Base-by-base conservation (phyloP, 768 basidiomycete species). In the Russula virescens region DNA sequence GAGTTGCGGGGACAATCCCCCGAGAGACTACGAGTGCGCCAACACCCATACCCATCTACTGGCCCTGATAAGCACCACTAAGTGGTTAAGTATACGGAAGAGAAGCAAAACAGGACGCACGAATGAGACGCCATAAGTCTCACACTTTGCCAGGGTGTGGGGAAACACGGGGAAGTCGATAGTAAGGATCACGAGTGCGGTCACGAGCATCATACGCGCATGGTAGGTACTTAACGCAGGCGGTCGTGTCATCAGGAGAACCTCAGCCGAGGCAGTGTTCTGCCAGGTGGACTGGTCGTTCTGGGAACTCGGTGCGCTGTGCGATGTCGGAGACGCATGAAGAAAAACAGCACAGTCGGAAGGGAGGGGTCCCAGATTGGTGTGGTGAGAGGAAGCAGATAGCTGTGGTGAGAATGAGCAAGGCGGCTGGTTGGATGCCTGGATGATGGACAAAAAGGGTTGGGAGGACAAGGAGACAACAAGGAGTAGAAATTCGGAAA, bases 1-100 rank as follows among this genome's bases (percentile, higher is more conserved):
- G 88, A 43, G 88, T 85, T 0, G 91, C 88, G 21, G 93, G 93
- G 5, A 94, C 85, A 49, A 99, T 74, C 21, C 96, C 96, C 71
- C 95, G 89, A 0, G 95, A 94, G 72, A 96, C 98, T 13, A 98
- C 91, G 67, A 99, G 98, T 1, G 94, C 94, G 18, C 96, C 96
- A 2, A 98, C 95, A 9, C 96, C 96, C 11, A 94, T 74, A 70
- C 98, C 96, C 96, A 98, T 99, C 96, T 98, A 63, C 43, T 40
- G 14, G 57, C 45, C 10, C 21, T 16, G 60, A 8, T 40, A 60
- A 52, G 46, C 49, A 18, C 10, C 31, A 34, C 13, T n/a, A 16
- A 9, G 16, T 28, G 14, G 50, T 51, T 10, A 52, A 1, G 55
- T 49, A 23, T 16, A n/a, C 6, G 38, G n/a, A 40, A 47, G 14